phyloP scores from a whole-genome alignment of 2,329 filamentous ascomycete species.

The Trichoderma aggressivum region DNA sequence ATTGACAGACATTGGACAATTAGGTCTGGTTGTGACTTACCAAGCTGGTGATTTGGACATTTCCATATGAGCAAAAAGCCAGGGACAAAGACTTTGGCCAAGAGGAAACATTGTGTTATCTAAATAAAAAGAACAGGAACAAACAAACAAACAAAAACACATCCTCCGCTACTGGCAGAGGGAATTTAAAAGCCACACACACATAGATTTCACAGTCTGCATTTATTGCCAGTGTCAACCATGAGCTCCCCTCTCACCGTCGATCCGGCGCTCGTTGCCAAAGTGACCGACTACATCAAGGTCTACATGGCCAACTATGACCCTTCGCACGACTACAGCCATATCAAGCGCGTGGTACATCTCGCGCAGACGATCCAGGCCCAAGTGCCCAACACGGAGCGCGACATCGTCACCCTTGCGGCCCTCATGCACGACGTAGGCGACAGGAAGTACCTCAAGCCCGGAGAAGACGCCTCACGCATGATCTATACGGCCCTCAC shows the following conservation, averaged over 20 bases:
- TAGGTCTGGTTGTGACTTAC: background rate
- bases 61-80: background rate
- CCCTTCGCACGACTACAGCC: constrained; percentile 81
- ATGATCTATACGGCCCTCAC: constrained; percentile 55
- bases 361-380: constrained; percentile 65
- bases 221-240: constrained; percentile 6
- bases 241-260: constrained; percentile 28
- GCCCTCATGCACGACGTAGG: constrained; percentile 85
- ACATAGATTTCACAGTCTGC: background rate
- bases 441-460: constrained; percentile 73
- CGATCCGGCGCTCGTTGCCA: constrained; percentile 47
- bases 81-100: background rate
- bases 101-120: background rate
- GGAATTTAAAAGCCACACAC: background rate
- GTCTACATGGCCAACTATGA: constrained; percentile 76
- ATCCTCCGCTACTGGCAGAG: background rate
- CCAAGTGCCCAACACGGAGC: constrained; percentile 39
- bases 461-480: constrained; percentile 54
- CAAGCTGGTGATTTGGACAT: background rate
- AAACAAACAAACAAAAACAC: background rate
- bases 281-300: constrained; percentile 61
- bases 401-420: constrained; percentile 60
- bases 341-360: constrained; percentile 76
- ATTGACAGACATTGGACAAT: background rate
- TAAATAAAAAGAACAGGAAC: background rate